phyloP scores from a whole-genome alignment of 1,284 basidiomycete species.

The Trametes polyzona region DNA sequence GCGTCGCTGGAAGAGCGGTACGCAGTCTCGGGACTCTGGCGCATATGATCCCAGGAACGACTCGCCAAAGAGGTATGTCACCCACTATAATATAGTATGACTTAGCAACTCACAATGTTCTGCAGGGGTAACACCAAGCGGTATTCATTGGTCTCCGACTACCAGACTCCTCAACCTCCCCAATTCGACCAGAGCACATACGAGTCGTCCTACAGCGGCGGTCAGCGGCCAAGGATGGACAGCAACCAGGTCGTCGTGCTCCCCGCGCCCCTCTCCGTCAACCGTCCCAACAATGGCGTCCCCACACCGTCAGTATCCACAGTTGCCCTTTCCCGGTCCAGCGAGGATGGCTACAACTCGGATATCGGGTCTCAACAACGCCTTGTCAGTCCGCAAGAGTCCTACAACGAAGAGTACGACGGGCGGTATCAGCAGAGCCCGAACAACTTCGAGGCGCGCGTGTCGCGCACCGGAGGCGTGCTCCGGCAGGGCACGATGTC shows the following conservation, averaged over 20 bases:
- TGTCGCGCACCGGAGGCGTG: constrained; percentile 46
- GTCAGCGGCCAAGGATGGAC: constrained; percentile 61
- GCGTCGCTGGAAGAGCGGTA: constrained; percentile 88
- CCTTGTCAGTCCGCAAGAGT: constrained; percentile 52
- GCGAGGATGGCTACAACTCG: constrained; percentile 66
- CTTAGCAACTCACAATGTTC: constrained; percentile 15
- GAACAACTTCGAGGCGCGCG: constrained; percentile 45
- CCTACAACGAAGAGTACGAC: constrained; percentile 33
- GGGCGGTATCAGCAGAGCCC: constrained; percentile 17
- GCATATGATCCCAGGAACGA: constrained; percentile 55
- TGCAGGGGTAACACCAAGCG: constrained; percentile 58
- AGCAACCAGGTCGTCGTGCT: constrained; percentile 71
- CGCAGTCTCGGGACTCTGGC: constrained; percentile 80
- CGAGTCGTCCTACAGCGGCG: constrained; percentile 51
- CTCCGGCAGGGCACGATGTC: constrained; percentile 45
- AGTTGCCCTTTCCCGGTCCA: constrained; percentile 58
- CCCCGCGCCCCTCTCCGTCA: constrained; percentile 67
- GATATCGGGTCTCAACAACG: constrained; percentile 61
- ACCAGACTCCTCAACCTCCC: constrained; percentile 53
- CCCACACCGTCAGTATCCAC: constrained; percentile 56
- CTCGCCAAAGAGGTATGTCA: constrained; percentile 64
- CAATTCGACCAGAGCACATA: constrained; percentile 64
- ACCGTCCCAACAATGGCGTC: constrained; percentile 44
- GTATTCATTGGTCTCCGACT: constrained; percentile 81
- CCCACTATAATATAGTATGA: neutral